Conservation (phyloP, 192 early-diverging fungal species). For the Entomortierella beljakovae region DNA sequence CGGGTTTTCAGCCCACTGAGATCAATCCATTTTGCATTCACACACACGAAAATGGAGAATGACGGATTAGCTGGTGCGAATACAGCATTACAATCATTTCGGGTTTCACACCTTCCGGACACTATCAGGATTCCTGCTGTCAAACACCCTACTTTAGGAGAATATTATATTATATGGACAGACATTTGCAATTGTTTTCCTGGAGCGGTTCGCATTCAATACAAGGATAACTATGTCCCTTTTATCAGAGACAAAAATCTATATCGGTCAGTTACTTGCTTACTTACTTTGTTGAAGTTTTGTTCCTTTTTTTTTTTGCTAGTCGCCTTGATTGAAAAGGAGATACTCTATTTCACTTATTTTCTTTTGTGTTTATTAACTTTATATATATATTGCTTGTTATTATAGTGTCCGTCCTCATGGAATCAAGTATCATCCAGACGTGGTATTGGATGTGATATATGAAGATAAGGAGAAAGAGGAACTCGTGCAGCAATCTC, state of each 20-base stretch:
- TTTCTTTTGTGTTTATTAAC: neutral
- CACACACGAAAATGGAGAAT: slow-evolving; percentile 1
- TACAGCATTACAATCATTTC: slow-evolving; percentile 15
- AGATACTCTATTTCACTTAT: neutral
- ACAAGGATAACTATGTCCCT: slow-evolving; percentile 22
- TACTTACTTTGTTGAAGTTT: neutral
- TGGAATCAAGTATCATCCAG: slow-evolving; percentile 19
- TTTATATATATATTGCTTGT: neutral
- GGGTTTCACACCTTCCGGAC: neutral
- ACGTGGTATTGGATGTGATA: slow-evolving; percentile 11
- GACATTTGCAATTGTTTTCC: slow-evolving; percentile 42
- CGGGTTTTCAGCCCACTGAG: no score
- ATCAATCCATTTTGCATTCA: no score
- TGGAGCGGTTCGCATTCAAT: slow-evolving; percentile 17
- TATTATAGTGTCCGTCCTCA: slow-evolving; percentile 6
- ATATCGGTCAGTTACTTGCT: slow-evolving; percentile 22
- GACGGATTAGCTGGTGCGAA: neutral
- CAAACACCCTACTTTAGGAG: slow-evolving; percentile 12
- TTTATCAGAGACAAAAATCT: slow-evolving; percentile 16
- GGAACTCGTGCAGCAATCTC: neutral
- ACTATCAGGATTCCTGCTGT: slow-evolving; percentile 11
- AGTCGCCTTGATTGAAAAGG: neutral
- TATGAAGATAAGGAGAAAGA: neutral
- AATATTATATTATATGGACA: slow-evolving; percentile 33
- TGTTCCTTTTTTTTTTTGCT: neutral